Evolutionary conservation across 1,284 basidiomycete genomes (phyloP).

Genomic region (Tylopilus sp.): DNA sequence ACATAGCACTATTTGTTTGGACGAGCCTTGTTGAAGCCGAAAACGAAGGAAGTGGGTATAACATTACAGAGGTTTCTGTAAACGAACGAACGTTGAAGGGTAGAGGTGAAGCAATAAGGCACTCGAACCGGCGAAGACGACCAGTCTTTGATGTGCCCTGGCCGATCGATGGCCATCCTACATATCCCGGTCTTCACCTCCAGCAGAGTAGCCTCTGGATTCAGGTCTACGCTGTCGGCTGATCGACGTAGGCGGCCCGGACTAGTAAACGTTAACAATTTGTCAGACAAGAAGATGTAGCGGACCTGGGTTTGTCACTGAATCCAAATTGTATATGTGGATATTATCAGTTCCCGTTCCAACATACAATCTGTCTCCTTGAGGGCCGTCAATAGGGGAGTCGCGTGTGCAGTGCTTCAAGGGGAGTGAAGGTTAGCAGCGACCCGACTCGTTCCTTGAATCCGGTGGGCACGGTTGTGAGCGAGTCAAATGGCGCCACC

Average conservation of each 20-base stretch:
- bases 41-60: slow-evolving; percentile 73
- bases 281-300: slow-evolving; percentile 2
- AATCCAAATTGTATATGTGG: slow-evolving; percentile 70
- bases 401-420: slow-evolving; percentile 23
- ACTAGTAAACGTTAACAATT: slow-evolving; percentile 5
- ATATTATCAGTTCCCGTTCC: slow-evolving; percentile 81
- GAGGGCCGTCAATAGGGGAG: slow-evolving; percentile 11
- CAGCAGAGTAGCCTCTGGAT: slow-evolving; percentile 58
- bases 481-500: slow-evolving; percentile 54
- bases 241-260: slow-evolving; percentile 2
- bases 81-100: neutral
- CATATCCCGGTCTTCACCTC: slow-evolving; percentile 76
- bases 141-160: slow-evolving; percentile 88
- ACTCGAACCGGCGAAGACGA: slow-evolving; percentile 79
- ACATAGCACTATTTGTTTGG: slow-evolving; percentile 84
- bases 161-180: slow-evolving; percentile 84
- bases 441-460: slow-evolving; percentile 63
- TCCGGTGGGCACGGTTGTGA: slow-evolving; percentile 50
- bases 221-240: slow-evolving; percentile 43
- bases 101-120: slow-evolving; percentile 29
- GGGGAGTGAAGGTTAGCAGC: slow-evolving; percentile 39
- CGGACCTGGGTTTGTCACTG: slow-evolving; percentile 50
- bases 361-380: slow-evolving; percentile 83
- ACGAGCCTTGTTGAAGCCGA: slow-evolving; percentile 77
- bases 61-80: slow-evolving; percentile 70